Conservation (phyloP, 768 basidiomycete genomes). For the Krasilnikovozyma curviuscula region DNA sequence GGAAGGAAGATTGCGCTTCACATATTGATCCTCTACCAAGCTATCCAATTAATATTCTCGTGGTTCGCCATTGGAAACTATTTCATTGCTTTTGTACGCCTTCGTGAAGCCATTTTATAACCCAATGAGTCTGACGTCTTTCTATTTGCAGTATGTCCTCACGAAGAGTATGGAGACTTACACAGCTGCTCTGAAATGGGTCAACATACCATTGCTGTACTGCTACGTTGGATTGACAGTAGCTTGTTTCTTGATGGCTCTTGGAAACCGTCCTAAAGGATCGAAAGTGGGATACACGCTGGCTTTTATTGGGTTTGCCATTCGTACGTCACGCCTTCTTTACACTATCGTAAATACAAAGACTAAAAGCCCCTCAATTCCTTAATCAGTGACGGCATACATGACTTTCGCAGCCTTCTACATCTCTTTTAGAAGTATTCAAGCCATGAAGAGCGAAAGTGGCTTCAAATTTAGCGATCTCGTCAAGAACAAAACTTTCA, state of each 20-base stretch:
- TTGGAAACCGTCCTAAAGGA: conserved; percentile 85
- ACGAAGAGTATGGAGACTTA: conserved; percentile 33
- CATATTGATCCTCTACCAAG: conserved; percentile 10
- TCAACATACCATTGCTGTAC: conserved; percentile 66
- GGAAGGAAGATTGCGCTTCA: conserved; percentile 8
- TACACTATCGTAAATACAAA: neutral
- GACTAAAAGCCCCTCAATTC: neutral
- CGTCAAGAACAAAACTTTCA: conserved; percentile 49
- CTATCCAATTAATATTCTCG: conserved; percentile 49
- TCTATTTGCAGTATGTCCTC: conserved; percentile 5
- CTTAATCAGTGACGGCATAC: conserved; percentile 55
- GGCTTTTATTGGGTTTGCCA: conserved; percentile 66
- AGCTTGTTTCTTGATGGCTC: conserved; percentile 61
- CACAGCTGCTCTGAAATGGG: conserved; percentile 15
- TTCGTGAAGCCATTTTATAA: no score
- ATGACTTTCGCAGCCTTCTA: conserved; percentile 60
- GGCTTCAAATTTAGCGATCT: conserved; percentile 38
- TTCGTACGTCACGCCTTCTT: conserved; percentile 26
- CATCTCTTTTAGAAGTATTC: conserved; percentile 62
- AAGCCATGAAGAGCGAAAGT: conserved; percentile 38
- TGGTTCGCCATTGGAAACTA: conserved; percentile 85
- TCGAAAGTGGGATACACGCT: conserved; percentile 66
- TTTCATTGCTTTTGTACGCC: conserved; percentile 56
- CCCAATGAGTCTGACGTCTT: neutral
- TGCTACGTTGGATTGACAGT: conserved; percentile 71